phyloP scores from a whole-genome alignment of 768 basidiomycete genomes.

The Naganishia randhawae region DNA sequence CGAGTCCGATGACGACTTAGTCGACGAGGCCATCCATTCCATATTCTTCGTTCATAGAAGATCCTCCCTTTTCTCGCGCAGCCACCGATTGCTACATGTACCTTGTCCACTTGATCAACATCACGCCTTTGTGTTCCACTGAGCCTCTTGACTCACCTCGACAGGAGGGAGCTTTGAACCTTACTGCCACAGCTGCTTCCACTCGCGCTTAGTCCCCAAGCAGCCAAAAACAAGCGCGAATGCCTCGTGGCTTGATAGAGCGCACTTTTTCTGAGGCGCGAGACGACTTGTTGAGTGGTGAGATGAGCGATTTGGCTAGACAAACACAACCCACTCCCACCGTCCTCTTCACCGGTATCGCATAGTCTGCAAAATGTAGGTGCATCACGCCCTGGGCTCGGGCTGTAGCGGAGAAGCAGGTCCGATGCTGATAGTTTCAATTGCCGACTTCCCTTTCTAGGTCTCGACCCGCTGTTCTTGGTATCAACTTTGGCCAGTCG shows the following conservation, averaged over 20 bases:
- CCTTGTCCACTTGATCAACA: too few species aligned
- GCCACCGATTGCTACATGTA: too few species aligned
- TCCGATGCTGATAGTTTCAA: background rate
- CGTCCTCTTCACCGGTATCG: background rate
- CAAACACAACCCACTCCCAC: too few species aligned
- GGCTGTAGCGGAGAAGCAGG: background rate
- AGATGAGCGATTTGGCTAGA: background rate
- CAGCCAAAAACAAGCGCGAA: conserved; percentile 3
- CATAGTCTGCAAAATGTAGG: conserved; percentile 9
- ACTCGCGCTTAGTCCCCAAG: background rate
- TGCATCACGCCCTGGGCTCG: background rate
- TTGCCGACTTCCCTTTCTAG: background rate
- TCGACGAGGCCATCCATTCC: too few species aligned
- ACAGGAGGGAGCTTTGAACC: background rate
- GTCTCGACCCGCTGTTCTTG: conserved; percentile 54
- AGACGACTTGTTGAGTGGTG: background rate
- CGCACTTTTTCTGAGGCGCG: conserved; percentile 21
- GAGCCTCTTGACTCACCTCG: background rate
- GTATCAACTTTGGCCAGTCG: conserved; percentile 94
- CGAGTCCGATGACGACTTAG: too few species aligned
- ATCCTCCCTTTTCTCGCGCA: too few species aligned
- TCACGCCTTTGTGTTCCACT: too few species aligned
- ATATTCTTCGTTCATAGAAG: too few species aligned
- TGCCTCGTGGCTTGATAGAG: background rate
- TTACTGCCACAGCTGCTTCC: background rate